phyloP scores from a whole-genome alignment of 768 basidiomycete genomes.

The Psilocybe subaeruginosa region DNA sequence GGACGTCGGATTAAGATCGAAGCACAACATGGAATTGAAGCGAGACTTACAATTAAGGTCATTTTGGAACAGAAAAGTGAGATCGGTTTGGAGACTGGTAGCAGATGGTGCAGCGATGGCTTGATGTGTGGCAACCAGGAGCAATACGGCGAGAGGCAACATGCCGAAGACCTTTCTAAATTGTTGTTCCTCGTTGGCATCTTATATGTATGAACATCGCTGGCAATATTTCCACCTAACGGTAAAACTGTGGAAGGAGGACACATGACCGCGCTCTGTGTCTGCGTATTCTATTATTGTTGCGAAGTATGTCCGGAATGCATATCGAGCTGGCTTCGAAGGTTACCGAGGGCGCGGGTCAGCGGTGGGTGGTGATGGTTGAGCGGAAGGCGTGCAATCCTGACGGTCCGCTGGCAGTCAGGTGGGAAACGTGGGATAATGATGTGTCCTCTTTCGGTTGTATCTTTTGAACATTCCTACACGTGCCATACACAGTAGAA shows the following conservation, averaged over 20 bases:
- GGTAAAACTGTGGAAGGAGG: not conserved
- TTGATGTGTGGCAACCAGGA: not conserved
- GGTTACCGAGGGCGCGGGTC: too few species aligned
- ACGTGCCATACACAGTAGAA: too few species aligned
- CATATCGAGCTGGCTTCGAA: not conserved
- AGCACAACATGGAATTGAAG: not conserved
- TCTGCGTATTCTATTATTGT: not conserved
- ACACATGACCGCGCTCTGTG: not conserved
- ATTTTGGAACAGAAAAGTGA: constrained; percentile 11
- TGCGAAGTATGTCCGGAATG: not conserved
- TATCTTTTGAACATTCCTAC: too few species aligned
- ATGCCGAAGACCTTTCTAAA: not conserved
- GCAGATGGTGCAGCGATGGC: constrained; percentile 2
- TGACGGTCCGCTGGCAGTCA: too few species aligned
- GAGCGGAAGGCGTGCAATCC: too few species aligned
- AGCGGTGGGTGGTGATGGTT: too few species aligned
- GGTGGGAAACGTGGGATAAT: too few species aligned
- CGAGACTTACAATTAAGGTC: constrained; percentile 10
- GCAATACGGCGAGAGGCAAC: not conserved
- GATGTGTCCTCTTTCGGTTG: too few species aligned
- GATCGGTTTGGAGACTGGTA: constrained; percentile 1
- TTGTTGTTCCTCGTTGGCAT: not conserved
- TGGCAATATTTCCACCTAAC: not conserved
- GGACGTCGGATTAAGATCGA: not conserved
- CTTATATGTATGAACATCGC: not conserved